Conservation (phyloP, 495 filamentous ascomycete species). For the Penicillium atrosanguineum region DNA sequence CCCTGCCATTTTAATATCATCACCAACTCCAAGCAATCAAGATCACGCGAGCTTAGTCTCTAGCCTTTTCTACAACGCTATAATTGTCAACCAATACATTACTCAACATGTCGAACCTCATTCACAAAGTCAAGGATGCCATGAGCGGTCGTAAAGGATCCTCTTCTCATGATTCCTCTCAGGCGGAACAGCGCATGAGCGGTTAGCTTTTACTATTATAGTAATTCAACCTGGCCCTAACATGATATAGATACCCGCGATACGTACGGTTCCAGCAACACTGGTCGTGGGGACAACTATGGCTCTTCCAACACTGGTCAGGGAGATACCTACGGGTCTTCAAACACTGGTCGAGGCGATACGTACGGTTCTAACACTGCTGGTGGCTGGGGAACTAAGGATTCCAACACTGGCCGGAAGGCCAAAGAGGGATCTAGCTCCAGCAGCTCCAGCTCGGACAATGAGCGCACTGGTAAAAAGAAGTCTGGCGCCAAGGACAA, state of each 20-base stretch:
- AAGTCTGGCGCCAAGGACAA: not conserved
- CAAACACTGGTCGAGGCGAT: constrained; percentile 14
- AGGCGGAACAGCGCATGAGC: constrained; percentile 37
- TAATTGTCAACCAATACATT: not conserved
- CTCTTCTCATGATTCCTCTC: constrained; percentile 35
- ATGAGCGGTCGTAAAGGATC: constrained; percentile 47
- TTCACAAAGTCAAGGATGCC: constrained; percentile 75
- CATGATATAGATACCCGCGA: constrained; percentile 41
- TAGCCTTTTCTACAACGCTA: not conserved
- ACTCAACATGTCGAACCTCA: constrained; percentile 60
- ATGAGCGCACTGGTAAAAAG: constrained; percentile 1
- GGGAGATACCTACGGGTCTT: constrained; percentile 17
- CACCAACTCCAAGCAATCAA: not conserved
- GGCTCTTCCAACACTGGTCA: not conserved
- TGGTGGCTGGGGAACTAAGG: not conserved
- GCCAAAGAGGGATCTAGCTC: constrained; percentile 2
- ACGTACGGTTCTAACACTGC: constrained; percentile 20
- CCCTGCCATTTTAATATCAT: not conserved
- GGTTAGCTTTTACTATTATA: constrained; percentile 6
- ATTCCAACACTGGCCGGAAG: not conserved
- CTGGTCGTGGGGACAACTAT: not conserved
- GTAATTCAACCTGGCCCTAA: constrained; percentile 34
- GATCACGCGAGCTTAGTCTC: not conserved
- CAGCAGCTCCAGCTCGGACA: constrained; percentile 16
- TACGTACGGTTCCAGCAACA: constrained; percentile 7